These are phyloP conservation scores for Didymella keratinophila DNA, from an alignment of 2,329 filamentous ascomycete genomes.

Conservation along the genomic window DNA sequence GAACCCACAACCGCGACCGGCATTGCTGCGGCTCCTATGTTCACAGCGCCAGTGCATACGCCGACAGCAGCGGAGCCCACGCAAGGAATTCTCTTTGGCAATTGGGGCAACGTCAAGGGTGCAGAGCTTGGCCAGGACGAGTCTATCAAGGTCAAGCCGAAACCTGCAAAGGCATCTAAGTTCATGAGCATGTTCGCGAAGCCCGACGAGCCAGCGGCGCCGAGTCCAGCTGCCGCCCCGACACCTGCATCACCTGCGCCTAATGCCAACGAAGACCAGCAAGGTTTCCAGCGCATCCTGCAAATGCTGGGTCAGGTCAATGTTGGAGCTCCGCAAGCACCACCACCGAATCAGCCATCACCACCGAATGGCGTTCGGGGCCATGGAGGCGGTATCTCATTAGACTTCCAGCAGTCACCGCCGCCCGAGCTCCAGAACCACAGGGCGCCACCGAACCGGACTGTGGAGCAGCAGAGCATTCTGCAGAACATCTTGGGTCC, in stretches of 20 bases:
- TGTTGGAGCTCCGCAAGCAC: constrained; percentile 28
- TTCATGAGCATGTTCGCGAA: constrained; percentile 77
- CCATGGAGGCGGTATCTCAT: constrained; percentile 40
- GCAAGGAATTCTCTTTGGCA: constrained; percentile 79
- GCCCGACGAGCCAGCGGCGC: constrained; percentile 46
- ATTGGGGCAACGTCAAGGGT: constrained; percentile 62
- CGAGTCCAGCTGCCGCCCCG: constrained; percentile 25
- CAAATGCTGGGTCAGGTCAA: constrained; percentile 73
- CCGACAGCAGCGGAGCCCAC: constrained; percentile 68
- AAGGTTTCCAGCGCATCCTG: constrained; percentile 83
- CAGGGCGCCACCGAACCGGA: constrained; percentile 35
- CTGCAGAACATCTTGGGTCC: constrained; percentile 48
- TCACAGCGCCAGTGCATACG: constrained; percentile 59
- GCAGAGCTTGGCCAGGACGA: constrained; percentile 45
- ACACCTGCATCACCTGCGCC: constrained; percentile 39
- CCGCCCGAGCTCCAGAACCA: constrained; percentile 39
- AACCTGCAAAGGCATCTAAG: constrained; percentile 77
- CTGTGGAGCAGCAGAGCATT: constrained; percentile 47
- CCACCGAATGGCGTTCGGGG: constrained; percentile 38
- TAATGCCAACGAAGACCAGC: constrained; percentile 72
- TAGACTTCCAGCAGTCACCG: constrained; percentile 46
- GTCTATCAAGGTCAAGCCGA: constrained; percentile 47
- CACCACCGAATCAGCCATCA: constrained; percentile 31
- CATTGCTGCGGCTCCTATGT: constrained; percentile 40
- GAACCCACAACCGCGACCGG: constrained; percentile 32